These are phyloP conservation scores for Saturnispora dispora DNA, from an alignment of 805 yeast species.

Conservation along the genomic window DNA sequence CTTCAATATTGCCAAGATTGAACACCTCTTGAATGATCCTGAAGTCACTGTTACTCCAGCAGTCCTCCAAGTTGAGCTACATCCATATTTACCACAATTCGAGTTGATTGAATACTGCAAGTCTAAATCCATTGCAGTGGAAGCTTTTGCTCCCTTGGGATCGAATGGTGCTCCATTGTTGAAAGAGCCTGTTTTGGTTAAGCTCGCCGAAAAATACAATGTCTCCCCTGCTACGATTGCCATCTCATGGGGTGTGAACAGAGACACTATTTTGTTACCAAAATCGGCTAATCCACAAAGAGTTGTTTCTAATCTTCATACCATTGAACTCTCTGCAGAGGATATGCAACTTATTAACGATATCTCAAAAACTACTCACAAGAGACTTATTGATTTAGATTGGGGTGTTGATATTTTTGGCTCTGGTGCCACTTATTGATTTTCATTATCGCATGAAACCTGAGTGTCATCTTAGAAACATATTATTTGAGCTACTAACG, in stretches of 20 bases:
- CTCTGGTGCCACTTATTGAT: conserved; percentile 2
- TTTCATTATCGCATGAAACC: background rate
- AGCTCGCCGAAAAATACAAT: conserved; percentile 37
- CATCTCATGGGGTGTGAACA: conserved; percentile 49
- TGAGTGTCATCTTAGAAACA: background rate
- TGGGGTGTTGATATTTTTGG: conserved; percentile 13
- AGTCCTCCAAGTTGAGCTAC: conserved; percentile 67
- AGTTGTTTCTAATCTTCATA: conserved; percentile 30
- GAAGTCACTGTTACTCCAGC: conserved; percentile 52
- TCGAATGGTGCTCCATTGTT: conserved; percentile 47
- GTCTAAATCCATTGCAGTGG: conserved; percentile 45
- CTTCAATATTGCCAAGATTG: conserved; percentile 47
- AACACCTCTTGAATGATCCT: conserved; percentile 41
- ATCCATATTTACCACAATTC: conserved; percentile 61
- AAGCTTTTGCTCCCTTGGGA: conserved; percentile 78
- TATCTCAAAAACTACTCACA: conserved; percentile 1
- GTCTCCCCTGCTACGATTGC: conserved; percentile 43
- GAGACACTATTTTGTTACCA: conserved; percentile 37
- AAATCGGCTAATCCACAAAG: conserved; percentile 28
- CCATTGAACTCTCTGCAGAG: conserved; percentile 27
- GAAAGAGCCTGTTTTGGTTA: conserved; percentile 33
- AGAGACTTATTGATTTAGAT: conserved; percentile 11
- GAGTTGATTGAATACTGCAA: conserved; percentile 47
- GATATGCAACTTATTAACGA: conserved; percentile 28
- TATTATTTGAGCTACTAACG: background rate